phyloP scores from a whole-genome alignment of 495 filamentous ascomycete genomes.

The Aspergillus incahuasiensis region DNA sequence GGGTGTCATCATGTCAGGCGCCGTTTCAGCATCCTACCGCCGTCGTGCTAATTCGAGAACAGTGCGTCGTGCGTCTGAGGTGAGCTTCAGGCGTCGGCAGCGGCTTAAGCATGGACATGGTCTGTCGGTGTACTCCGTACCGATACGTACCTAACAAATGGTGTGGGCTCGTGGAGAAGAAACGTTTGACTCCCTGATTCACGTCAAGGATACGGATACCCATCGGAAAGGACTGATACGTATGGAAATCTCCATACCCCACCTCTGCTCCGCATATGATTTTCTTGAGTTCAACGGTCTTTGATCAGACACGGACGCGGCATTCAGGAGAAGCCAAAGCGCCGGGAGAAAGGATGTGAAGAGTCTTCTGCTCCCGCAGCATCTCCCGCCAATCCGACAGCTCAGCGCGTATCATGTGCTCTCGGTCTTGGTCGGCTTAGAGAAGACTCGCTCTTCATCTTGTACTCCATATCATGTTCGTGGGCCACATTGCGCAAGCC shows the following conservation, averaged over 20 bases:
- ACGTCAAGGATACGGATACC: background rate
- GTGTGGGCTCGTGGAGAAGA: background rate
- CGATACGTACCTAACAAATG: background rate
- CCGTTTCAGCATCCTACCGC: conserved; percentile 1
- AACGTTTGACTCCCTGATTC: background rate
- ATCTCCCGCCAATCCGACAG: background rate
- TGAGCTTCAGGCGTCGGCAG: background rate
- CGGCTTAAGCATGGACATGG: background rate
- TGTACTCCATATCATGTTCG: background rate
- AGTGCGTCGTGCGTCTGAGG: background rate
- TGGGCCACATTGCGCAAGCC: background rate
- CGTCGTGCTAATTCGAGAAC: background rate
- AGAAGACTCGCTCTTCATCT: background rate
- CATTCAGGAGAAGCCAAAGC: background rate
- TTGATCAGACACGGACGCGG: background rate
- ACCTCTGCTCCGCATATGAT: conserved; percentile 5
- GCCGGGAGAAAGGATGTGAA: background rate
- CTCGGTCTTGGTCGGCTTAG: background rate
- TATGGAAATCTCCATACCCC: conserved; percentile 3
- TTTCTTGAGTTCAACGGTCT: background rate
- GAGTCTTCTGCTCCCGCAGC: background rate
- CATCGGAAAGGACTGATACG: background rate
- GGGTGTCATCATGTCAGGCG: background rate
- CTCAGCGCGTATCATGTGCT: background rate
- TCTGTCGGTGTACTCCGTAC: background rate